phyloP scores from a whole-genome alignment of 2,329 filamentous ascomycete species.

The Arthrobotrys megalospora region DNA sequence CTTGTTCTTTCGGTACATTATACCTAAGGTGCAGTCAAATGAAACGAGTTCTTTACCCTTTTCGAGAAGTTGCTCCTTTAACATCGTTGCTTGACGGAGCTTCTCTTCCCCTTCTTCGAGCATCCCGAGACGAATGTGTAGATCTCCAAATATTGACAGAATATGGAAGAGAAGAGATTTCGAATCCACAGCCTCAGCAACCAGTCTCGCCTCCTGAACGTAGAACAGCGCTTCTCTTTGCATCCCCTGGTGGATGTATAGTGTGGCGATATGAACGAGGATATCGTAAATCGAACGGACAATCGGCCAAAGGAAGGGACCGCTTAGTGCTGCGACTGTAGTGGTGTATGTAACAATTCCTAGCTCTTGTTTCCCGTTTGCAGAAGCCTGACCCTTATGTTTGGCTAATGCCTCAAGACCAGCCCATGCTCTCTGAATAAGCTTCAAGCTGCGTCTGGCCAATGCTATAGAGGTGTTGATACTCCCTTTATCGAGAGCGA shows the following conservation, averaged over 20 bases:
- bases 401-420: conserved; percentile 65
- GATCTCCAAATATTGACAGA: conserved; percentile 69
- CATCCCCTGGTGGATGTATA: conserved; percentile 88
- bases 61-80: conserved; percentile 69
- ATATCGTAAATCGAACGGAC: conserved; percentile 81
- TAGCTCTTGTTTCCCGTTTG: conserved; percentile 65
- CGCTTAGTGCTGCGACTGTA: conserved; percentile 70
- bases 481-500: conserved; percentile 76
- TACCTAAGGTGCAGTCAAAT: conserved; percentile 72
- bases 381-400: conserved; percentile 66
- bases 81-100: conserved; percentile 71
- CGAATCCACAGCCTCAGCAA: conserved; percentile 79
- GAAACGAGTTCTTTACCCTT: conserved; percentile 73
- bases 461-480: conserved; percentile 74
- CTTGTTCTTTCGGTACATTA: conserved; percentile 71
- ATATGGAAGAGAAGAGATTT: conserved; percentile 71
- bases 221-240: conserved; percentile 91
- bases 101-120: conserved; percentile 72
- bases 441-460: conserved; percentile 74
- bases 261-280: conserved; percentile 79
- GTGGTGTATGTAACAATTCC: conserved; percentile 67
- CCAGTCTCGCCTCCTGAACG: conserved; percentile 83
- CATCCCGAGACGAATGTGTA: conserved; percentile 71
- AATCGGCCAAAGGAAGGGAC: conserved; percentile 83
- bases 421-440: conserved; percentile 68